A percentile compares a stretch with the other conserved stretches of the same genome.
Evolutionary conservation across 495 filamentous ascomycete species (phyloP).

Genomic region (Parmelia sp.): DNA sequence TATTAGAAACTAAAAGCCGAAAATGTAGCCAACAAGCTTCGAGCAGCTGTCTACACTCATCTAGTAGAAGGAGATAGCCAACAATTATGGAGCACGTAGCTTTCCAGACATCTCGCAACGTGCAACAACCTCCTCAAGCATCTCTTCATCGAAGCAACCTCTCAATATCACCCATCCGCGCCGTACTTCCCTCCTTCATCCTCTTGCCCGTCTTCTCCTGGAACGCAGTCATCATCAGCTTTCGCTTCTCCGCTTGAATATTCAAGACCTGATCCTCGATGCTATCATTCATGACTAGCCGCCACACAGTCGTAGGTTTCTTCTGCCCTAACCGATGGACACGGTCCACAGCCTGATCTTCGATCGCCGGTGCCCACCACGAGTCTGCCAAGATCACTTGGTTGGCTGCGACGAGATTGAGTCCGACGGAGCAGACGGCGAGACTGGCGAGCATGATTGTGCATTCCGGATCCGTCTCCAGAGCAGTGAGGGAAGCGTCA

Average conservation of each 20-base stretch:
- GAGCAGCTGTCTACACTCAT: neutral
- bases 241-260: slow-evolving; percentile 76
- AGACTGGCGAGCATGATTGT: slow-evolving; percentile 78
- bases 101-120: neutral
- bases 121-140: neutral
- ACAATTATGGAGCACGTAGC: neutral
- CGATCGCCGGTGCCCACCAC: slow-evolving; percentile 93
- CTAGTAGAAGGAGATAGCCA: neutral
- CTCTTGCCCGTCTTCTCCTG: slow-evolving; percentile 47
- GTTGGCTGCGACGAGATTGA: slow-evolving; percentile 85
- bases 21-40: neutral
- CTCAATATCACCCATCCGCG: slow-evolving; percentile 54
- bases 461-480: slow-evolving; percentile 62
- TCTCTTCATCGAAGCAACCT: slow-evolving; percentile 38
- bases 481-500: slow-evolving; percentile 59
- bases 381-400: slow-evolving; percentile 79
- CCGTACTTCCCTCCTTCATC: slow-evolving; percentile 40
- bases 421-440: slow-evolving; percentile 75
- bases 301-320: slow-evolving; percentile 68
- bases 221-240: slow-evolving; percentile 71
- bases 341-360: slow-evolving; percentile 88
- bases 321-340: slow-evolving; percentile 86
- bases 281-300: slow-evolving; percentile 73
- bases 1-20: neutral
- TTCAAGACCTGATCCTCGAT: slow-evolving; percentile 82